Evolutionary conservation across 108 stramenopile species (phyloP), one percentile per base, ranked within the genome.

Genomic region (Cyclotella cryptica): DNA sequence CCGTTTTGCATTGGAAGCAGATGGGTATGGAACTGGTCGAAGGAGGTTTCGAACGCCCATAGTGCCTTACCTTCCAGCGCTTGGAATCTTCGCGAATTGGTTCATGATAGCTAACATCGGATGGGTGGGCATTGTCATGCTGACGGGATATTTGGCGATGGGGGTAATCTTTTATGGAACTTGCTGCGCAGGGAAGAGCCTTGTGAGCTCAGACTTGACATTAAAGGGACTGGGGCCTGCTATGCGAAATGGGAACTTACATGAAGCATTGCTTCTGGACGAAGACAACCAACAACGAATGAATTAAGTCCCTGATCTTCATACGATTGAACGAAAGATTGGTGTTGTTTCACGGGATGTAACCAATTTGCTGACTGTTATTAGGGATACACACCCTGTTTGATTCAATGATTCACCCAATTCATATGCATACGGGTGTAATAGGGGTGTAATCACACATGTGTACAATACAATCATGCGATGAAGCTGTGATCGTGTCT

Each of bases 21-120:
- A 73, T 28, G 77, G 76, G 54, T 72, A 83, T 47, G 77, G 55
- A 51, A 60, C 44, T 29, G 77, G 58, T 4, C 29, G 53, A n/a
- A 19, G n/a, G 59, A 47, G 71, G 1, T 96, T 95, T 73, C 80
- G 88, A 21, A 88, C 91, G 10, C 96, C 97, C 0, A 57, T 86
- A 10, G 86, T 95, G 12, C 92, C 97, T 15, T 82, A 79, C 47
- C 24, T 95, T 19, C 91, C 94, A 17, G 71, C 81, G 2, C 41
- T 92, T 21, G 97, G 92, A n/a, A 92, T 97, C 6, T 93, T 85
- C 64, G 39, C 87, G 46, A 97, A 97, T 72, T 95, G 92, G 94
- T 96, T 87, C 71, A 79, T 97, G 52, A 80, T 97, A 27, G 85
- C 88, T 12, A 88, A 95, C 66, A 65, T 97, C 12, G 88, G 89